phyloP scores from a whole-genome alignment of 495 filamentous ascomycete genomes.

The Penicillium egyptiacum region DNA sequence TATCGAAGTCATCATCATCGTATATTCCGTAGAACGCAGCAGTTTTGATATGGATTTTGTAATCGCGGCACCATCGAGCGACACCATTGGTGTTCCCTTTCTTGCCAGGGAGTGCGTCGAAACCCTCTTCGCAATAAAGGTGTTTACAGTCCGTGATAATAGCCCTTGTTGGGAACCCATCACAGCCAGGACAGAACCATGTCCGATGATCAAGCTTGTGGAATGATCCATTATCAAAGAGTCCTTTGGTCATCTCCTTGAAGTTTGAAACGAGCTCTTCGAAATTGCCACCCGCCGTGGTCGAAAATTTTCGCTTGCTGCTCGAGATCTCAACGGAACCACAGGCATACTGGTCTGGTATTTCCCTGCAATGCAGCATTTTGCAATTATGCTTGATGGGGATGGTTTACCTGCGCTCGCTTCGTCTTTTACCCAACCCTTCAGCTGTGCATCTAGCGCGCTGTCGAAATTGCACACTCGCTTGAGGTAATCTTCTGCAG shows the following conservation, averaged over 20 bases:
- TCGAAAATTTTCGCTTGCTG: not conserved
- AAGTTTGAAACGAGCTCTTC: not conserved
- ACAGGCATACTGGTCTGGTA: not conserved
- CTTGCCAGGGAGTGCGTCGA: not conserved
- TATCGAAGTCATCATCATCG: not conserved
- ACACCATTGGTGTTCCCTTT: not conserved
- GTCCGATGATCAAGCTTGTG: not conserved
- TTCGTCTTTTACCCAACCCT: not conserved
- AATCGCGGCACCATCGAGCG: not conserved
- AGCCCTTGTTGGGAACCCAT: not conserved
- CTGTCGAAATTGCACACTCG: not conserved
- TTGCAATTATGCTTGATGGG: not conserved
- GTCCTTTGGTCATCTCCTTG: not conserved
- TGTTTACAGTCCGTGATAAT: not conserved
- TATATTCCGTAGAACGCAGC: not conserved
- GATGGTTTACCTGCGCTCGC: not conserved
- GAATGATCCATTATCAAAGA: not conserved
- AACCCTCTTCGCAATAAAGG: not conserved
- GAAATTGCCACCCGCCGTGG: not conserved
- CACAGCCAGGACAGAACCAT: slow-evolving; percentile 1
- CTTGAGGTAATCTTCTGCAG: not conserved
- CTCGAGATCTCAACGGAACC: not conserved
- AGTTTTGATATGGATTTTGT: not conserved
- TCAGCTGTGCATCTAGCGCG: not conserved
- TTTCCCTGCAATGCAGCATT: not conserved